Evolutionary conservation across 345 rosid species (phyloP).

Genomic region (Lumnitzera racemosa): DNA sequence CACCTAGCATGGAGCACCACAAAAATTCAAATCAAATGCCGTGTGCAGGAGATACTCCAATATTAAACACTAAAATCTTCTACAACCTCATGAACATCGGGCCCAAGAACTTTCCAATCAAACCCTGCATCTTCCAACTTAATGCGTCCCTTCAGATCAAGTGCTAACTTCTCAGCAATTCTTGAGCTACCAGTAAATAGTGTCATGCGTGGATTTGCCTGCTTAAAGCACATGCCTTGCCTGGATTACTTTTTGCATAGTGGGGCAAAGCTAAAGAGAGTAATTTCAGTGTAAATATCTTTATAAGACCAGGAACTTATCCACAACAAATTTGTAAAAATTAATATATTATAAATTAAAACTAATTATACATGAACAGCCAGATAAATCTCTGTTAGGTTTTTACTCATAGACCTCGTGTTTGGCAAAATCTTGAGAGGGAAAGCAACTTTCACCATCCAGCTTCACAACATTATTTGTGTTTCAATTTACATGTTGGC

Average conservation of each 20-base stretch:
- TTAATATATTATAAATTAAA: no score
- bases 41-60: background rate
- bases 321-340: no score
- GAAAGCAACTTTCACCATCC: background rate
- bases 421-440: no score
- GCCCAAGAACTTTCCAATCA: conserved; percentile 98
- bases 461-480: background rate
- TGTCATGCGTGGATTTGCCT: conserved; percentile 95
- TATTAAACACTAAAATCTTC: background rate
- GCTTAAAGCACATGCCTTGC: conserved; percentile 1
- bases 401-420: background rate
- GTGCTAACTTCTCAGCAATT: conserved; percentile 90
- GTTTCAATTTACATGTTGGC: background rate
- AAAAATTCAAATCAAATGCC: conserved; percentile 3
- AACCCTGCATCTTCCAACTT: conserved; percentile 98
- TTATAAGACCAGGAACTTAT: no score
- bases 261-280: no score
- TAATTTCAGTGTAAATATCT: no score
- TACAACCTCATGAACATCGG: conserved; percentile 89
- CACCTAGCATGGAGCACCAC: conserved; percentile 40
- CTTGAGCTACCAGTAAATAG: conserved; percentile 98
- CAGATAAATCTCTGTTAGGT: no score
- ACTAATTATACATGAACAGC: no score
- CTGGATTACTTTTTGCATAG: no score
- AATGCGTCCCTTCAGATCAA: conserved; percentile 77